Conservation (phyloP, 805 yeast genomes). For the Yarrowia sp. region DNA sequence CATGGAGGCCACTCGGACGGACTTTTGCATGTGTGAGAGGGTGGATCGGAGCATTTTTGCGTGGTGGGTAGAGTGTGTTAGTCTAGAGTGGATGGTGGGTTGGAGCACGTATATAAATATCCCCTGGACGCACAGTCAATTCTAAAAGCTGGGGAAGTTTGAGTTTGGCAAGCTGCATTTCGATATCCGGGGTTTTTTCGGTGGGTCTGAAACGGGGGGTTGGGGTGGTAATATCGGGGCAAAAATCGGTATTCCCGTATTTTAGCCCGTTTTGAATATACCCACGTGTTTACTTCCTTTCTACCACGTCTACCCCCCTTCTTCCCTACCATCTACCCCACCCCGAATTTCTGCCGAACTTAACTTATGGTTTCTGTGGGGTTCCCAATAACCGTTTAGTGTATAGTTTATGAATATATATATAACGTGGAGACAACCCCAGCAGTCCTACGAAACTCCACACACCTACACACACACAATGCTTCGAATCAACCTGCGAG, state of each 20-base stretch:
- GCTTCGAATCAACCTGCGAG: conserved; percentile 35
- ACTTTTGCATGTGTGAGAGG: conserved; percentile 27
- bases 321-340: neutral
- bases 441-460: neutral
- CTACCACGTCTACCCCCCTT: too few relatives aligned
- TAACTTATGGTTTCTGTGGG: conserved; percentile 29
- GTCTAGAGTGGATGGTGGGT: neutral
- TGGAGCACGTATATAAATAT: conserved; percentile 11
- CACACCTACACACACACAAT: conserved; percentile 6
- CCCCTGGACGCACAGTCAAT: neutral
- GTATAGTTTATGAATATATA: conserved; percentile 15
- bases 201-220: neutral
- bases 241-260: neutral
- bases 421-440: neutral
- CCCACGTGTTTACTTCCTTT: neutral
- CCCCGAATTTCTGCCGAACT: conserved; percentile 33
- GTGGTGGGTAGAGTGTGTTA: neutral
- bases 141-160: conserved; percentile 34
- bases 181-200: conserved; percentile 37
- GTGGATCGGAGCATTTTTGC: conserved; percentile 23
- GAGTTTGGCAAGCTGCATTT: conserved; percentile 11
- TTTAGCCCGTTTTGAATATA: neutral
- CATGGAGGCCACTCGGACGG: conserved; percentile 17
- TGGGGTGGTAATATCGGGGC: neutral
- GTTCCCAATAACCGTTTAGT: conserved; percentile 36